phyloP scores from a whole-genome alignment of 345 rosid genomes.

The Noccaea bulbosa region DNA sequence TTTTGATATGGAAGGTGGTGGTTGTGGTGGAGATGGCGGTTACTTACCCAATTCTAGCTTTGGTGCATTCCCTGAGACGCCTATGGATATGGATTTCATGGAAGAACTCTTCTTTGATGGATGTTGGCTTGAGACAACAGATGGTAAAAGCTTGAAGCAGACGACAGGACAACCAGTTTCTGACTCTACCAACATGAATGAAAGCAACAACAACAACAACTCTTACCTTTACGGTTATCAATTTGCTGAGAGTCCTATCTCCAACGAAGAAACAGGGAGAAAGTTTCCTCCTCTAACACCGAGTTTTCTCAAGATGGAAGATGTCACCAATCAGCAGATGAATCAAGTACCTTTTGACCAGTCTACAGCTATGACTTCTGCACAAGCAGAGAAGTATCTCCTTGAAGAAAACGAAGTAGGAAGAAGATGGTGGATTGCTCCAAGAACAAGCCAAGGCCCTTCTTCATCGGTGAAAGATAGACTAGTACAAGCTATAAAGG shows the following conservation, averaged over 20 bases:
- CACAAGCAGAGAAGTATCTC: conserved; percentile 44
- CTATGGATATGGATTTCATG: conserved; percentile 90
- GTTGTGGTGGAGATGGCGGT: conserved; percentile 42
- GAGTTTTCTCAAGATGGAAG: conserved; percentile 39
- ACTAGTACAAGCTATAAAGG: conserved; percentile 57
- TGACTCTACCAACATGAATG: conserved; percentile 47
- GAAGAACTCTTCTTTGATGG: conserved; percentile 84
- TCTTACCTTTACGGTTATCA: conserved; percentile 42
- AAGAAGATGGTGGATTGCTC: conserved; percentile 72
- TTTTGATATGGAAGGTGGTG: conserved; percentile 43
- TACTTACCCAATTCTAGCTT: conserved; percentile 49
- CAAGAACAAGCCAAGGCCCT: conserved; percentile 46
- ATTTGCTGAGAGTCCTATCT: conserved; percentile 40
- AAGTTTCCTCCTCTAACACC: conserved; percentile 37
- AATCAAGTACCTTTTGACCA: conserved; percentile 35
- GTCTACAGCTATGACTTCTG: conserved; percentile 39
- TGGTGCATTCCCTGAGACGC: conserved; percentile 52
- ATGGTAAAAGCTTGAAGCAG: conserved; percentile 51
- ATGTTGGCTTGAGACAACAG: conserved; percentile 78
- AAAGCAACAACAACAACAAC: conserved; percentile 41
- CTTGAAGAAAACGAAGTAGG: conserved; percentile 52
- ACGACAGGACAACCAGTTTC: conserved; percentile 45
- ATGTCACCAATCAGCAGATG: conserved; percentile 33
- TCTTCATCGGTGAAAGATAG: conserved; percentile 63
- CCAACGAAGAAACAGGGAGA: conserved; percentile 41